Percentiles rank a stretch among this genome's conserved stretches.
These are phyloP conservation scores for Eucalyptus dawsonii DNA, from an alignment of 345 rosid species.

Conservation along the genomic window DNA sequence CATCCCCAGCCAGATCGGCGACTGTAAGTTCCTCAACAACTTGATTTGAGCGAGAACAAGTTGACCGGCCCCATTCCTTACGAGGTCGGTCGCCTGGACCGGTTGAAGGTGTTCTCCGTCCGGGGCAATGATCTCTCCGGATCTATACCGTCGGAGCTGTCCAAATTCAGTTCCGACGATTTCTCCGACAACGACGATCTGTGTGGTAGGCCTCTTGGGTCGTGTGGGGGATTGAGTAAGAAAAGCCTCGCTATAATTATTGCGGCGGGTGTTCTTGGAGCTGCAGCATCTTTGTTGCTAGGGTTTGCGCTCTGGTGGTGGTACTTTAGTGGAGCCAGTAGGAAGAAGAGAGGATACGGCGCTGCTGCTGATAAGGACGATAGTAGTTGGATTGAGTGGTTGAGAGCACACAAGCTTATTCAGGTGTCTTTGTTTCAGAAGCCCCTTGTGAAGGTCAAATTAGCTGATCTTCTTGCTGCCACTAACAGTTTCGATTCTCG, in stretches of 20 bases:
- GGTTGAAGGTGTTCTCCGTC: constrained; percentile 32
- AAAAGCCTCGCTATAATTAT: constrained; percentile 27
- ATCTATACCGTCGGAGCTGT: constrained; percentile 30
- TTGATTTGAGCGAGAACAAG: constrained; percentile 22
- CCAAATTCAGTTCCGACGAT: constrained; percentile 6
- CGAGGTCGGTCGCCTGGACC: constrained; percentile 22
- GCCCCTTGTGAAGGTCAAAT: constrained; percentile 37
- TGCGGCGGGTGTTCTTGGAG: constrained; percentile 32
- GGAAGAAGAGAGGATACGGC: constrained; percentile 24
- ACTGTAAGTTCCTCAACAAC: constrained; percentile 36
- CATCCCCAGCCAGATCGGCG: constrained; percentile 30
- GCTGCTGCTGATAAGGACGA: constrained; percentile 23
- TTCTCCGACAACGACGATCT: constrained; percentile 27
- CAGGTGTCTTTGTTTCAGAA: constrained; percentile 56
- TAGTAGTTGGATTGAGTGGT: constrained; percentile 29
- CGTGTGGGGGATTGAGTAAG: constrained; percentile 32
- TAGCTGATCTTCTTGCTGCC: constrained; percentile 36
- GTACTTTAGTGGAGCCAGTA: constrained; percentile 20
- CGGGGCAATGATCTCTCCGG: constrained; percentile 36
- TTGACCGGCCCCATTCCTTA: constrained; percentile 46
- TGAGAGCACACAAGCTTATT: constrained; percentile 42
- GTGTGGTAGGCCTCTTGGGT: constrained; percentile 40
- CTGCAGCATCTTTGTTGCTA: constrained; percentile 17
- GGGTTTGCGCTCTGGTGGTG: constrained; percentile 46
- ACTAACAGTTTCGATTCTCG: constrained; percentile 20